A percentile compares a stretch with the other conserved stretches of the same genome.
These are phyloP conservation scores for Cairneyella variabilis DNA, from an alignment of 495 filamentous ascomycete species.

Conservation along the genomic window DNA sequence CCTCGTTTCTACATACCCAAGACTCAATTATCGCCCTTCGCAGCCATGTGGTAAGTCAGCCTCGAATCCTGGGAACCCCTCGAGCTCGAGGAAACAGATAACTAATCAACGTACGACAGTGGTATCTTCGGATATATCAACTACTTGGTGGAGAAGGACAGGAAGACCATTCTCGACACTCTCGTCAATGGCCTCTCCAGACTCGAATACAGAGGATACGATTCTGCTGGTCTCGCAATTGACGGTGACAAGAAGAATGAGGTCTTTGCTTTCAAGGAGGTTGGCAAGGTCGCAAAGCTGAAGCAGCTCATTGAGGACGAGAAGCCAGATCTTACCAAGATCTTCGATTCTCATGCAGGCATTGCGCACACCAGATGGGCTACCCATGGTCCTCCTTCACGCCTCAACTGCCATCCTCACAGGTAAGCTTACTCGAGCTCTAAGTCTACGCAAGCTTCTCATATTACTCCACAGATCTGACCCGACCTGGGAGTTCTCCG, in stretches of 20 bases:
- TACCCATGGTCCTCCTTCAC: constrained; percentile 91
- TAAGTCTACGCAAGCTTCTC: neutral
- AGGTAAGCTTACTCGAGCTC: constrained; percentile 53
- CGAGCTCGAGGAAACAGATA: neutral
- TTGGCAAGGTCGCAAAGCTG: constrained; percentile 96
- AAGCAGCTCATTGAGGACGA: constrained; percentile 78
- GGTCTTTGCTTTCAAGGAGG: constrained; percentile 96
- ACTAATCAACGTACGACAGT: neutral
- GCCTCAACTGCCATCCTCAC: constrained; percentile 96
- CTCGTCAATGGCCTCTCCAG: constrained; percentile 73
- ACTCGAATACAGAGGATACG: constrained; percentile 95
- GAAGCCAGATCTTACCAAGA: constrained; percentile 79
- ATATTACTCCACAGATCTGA: constrained; percentile 48
- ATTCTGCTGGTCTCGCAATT: constrained; percentile 92
- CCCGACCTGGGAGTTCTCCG: constrained; percentile 88
- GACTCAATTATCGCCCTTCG: neutral
- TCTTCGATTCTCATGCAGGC: constrained; percentile 95
- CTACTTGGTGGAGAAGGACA: constrained; percentile 90
- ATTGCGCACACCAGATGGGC: constrained; percentile 99
- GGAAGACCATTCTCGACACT: constrained; percentile 89
- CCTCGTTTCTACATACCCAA: neutral
- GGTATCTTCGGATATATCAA: constrained; percentile 23
- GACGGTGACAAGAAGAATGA: constrained; percentile 99
- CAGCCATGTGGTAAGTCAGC: neutral
- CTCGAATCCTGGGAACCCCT: neutral